These are phyloP conservation scores for Phytophthora rubi DNA, from an alignment of 352 stramenopile species.

Conservation along the genomic window DNA sequence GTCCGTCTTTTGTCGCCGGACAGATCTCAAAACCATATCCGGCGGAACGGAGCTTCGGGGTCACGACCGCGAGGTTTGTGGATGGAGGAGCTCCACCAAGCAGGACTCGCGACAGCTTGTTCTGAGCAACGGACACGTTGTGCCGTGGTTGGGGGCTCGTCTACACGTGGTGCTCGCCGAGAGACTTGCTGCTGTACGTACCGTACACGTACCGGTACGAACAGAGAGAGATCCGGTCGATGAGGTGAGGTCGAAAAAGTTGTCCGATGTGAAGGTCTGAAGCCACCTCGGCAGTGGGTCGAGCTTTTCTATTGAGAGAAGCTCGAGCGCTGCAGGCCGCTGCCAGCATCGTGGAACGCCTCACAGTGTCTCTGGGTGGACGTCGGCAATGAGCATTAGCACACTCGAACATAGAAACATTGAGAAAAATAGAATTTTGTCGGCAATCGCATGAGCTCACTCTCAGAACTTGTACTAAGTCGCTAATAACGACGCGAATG, in stretches of 20 bases:
- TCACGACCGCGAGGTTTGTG: constrained; percentile 27
- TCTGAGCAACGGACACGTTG: constrained; percentile 6
- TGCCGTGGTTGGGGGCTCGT: constrained; percentile 1
- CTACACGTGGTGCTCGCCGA: constrained; percentile 1
- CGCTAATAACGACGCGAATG: constrained; percentile 21
- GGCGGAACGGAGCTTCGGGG: constrained; percentile 20
- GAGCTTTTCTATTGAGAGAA: not conserved
- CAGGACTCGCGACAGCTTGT: constrained; percentile 12
- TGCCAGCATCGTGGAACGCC: constrained; percentile 14
- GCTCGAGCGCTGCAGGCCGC: not conserved
- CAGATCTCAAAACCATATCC: constrained; percentile 42
- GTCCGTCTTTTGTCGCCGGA: constrained; percentile 38
- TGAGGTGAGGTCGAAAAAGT: constrained; percentile 29
- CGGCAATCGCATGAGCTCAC: constrained; percentile 12
- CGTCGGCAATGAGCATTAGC: constrained; percentile 12
- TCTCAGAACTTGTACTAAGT: constrained; percentile 1
- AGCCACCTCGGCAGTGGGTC: constrained; percentile 17
- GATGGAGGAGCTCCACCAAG: constrained; percentile 15
- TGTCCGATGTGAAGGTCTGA: constrained; percentile 19
- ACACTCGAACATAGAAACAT: constrained; percentile 25
- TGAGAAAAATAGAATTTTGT: not conserved
- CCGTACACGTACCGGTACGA: not conserved
- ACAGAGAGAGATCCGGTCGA: constrained; percentile 26
- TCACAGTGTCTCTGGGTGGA: constrained; percentile 18
- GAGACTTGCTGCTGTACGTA: not conserved